Conservation (phyloP, 768 basidiomycete species). For the Pholiota molesta region DNA sequence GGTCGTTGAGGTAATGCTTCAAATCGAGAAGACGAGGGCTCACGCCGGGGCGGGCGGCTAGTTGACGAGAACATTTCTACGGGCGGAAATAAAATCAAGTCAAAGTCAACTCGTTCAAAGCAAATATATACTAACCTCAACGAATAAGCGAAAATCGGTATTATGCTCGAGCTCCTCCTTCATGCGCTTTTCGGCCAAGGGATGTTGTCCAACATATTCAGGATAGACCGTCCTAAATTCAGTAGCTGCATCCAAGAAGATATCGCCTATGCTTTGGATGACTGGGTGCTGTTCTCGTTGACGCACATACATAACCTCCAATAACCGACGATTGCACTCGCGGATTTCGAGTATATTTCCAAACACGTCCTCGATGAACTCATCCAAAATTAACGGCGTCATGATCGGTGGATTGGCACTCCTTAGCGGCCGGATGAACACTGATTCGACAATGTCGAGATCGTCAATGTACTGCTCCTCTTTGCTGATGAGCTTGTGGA, state of each 20-base stretch:
- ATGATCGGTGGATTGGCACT: constrained; percentile 46
- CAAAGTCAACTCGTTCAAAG: no score
- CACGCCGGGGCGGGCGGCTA: constrained; percentile 40
- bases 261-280: constrained; percentile 84
- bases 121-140: constrained; percentile 62
- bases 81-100: not conserved
- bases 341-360: constrained; percentile 85
- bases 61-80: constrained; percentile 49
- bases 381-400: constrained; percentile 61
- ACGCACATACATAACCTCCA: constrained; percentile 85
- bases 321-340: constrained; percentile 74
- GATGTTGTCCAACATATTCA: constrained; percentile 82
- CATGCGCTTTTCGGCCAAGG: constrained; percentile 82
- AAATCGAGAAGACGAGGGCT: constrained; percentile 59
- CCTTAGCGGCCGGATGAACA: constrained; percentile 55
- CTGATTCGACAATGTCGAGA: constrained; percentile 79
- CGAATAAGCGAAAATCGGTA: constrained; percentile 78
- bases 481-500: constrained; percentile 87
- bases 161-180: constrained; percentile 87
- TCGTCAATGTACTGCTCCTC: constrained; percentile 92
- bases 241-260: constrained; percentile 84
- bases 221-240: constrained; percentile 89
- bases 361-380: constrained; percentile 88
- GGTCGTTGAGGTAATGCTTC: constrained; percentile 81
- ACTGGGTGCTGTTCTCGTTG: constrained; percentile 86